Conservation (phyloP, 2,329 filamentous ascomycete genomes). For the Cladosporium phlei region DNA sequence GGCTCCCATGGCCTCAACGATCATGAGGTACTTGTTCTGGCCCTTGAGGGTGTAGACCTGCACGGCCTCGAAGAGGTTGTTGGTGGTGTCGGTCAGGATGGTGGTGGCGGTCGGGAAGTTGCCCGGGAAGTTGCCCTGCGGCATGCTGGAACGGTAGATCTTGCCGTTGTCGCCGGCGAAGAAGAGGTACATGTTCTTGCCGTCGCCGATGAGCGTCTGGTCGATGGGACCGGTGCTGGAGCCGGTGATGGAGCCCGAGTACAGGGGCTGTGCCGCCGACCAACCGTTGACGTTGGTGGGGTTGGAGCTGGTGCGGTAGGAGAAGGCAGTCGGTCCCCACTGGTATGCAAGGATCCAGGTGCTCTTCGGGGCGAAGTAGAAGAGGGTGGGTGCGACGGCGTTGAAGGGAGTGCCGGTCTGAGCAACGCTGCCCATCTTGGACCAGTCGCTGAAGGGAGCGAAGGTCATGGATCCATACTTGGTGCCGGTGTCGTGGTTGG, state of each 20-base stretch:
- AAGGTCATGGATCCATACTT: slow-evolving; percentile 58
- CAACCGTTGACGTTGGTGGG: slow-evolving; percentile 56
- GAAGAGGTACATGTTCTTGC: slow-evolving; percentile 61
- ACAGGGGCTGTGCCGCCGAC: slow-evolving; percentile 52
- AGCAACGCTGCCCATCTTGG: slow-evolving; percentile 45
- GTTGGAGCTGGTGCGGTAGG: slow-evolving; percentile 56
- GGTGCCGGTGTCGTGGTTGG: slow-evolving; percentile 40
- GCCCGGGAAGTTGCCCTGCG: slow-evolving; percentile 57
- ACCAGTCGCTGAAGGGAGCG: slow-evolving; percentile 50
- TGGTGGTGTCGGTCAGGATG: slow-evolving; percentile 48
- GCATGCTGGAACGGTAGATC: slow-evolving; percentile 61
- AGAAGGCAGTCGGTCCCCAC: slow-evolving; percentile 57
- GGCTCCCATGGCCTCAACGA: slow-evolving; percentile 58
- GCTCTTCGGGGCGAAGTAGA: slow-evolving; percentile 58
- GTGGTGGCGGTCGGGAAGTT: slow-evolving; percentile 52
- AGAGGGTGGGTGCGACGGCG: slow-evolving; percentile 58
- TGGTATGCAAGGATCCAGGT: slow-evolving; percentile 61
- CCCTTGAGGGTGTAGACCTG: slow-evolving; percentile 60
- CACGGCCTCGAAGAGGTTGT: slow-evolving; percentile 62
- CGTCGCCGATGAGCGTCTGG: slow-evolving; percentile 60
- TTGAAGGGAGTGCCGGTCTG: slow-evolving; percentile 49
- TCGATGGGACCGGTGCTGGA: slow-evolving; percentile 56
- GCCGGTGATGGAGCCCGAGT: slow-evolving; percentile 48
- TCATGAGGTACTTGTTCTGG: slow-evolving; percentile 58
- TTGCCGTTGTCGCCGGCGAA: slow-evolving; percentile 63